phyloP scores from a whole-genome alignment of 2,329 filamentous ascomycete species.

The Rhytidhysteron rufulum region DNA sequence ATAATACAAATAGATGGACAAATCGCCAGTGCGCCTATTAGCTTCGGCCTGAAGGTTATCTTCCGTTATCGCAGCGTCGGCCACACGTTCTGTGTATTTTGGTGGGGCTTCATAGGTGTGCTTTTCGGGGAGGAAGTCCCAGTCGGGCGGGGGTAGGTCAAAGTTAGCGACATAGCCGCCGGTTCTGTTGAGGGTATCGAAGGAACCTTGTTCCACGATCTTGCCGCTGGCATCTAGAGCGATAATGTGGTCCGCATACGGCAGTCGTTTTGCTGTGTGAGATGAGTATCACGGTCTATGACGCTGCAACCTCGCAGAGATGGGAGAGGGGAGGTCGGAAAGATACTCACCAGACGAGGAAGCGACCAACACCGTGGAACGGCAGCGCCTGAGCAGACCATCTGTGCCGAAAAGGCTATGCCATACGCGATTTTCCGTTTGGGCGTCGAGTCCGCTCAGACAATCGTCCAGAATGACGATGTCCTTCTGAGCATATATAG shows the following conservation, averaged over 20 bases:
- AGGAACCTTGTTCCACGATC: constrained; percentile 35
- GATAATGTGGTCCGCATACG: constrained; percentile 39
- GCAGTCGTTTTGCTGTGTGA: constrained; percentile 14
- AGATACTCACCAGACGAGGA: constrained; percentile 25
- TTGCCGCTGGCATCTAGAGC: constrained; percentile 28
- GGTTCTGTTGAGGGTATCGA: constrained; percentile 26
- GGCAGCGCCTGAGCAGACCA: constrained; percentile 42
- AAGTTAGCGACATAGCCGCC: constrained; percentile 29
- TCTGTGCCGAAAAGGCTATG: constrained; percentile 43
- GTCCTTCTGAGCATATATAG: constrained; percentile 47
- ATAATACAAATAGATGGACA: constrained; percentile 32
- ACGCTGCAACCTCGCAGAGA: no score
- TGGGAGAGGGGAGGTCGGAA: not conserved
- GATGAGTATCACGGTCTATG: no score
- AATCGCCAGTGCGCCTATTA: constrained; percentile 28
- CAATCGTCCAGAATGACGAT: constrained; percentile 51
- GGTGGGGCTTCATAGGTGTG: constrained; percentile 27
- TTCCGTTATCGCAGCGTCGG: constrained; percentile 19
- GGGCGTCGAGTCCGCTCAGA: constrained; percentile 49
- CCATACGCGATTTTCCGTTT: constrained; percentile 49
- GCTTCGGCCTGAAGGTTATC: constrained; percentile 28
- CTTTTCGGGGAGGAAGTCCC: constrained; percentile 26
- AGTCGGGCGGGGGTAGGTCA: constrained; percentile 27
- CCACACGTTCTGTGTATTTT: constrained; percentile 22
- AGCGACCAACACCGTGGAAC: constrained; percentile 30